phyloP scores from a whole-genome alignment of 306 rosid species.

The Abrus precatorius region DNA sequence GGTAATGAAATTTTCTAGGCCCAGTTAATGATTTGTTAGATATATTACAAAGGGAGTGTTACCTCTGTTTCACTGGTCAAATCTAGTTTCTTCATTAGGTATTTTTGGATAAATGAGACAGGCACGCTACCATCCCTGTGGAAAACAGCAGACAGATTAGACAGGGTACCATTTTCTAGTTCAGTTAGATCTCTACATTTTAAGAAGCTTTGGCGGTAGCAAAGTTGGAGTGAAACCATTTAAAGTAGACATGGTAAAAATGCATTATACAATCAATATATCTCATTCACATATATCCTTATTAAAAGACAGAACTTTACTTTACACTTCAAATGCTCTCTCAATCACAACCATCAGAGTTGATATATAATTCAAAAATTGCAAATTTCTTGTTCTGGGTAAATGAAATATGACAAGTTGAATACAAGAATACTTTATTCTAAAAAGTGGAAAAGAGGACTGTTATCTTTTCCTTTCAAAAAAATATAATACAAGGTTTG shows the following conservation, averaged over 20 bases:
- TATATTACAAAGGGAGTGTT: constrained; percentile 17
- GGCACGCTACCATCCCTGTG: constrained; percentile 87
- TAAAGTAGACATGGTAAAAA: background rate
- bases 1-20: background rate
- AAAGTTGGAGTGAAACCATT: constrained; percentile 32
- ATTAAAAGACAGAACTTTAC: background rate
- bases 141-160: constrained; percentile 43
- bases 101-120: constrained; percentile 81
- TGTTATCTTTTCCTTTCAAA: background rate
- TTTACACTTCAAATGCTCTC: constrained; percentile 13
- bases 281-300: constrained; percentile 8
- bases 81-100: constrained; percentile 79
- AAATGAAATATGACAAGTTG: constrained; percentile 28
- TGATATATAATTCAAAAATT: background rate
- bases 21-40: constrained; percentile 26
- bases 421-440: background rate
- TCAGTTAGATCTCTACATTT: constrained; percentile 37
- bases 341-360: background rate
- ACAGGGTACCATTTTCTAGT: constrained; percentile 12
- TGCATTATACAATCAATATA: constrained; percentile 13
- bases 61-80: constrained; percentile 86
- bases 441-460: background rate
- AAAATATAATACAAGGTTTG: background rate
- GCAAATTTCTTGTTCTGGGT: constrained; percentile 56
- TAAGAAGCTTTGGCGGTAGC: constrained; percentile 17